A percentile compares a stretch with the other conserved stretches of the same genome.
phyloP scores from a whole-genome alignment of 2,329 filamentous ascomycete genomes.

The Tolypocladium pustulatum region DNA sequence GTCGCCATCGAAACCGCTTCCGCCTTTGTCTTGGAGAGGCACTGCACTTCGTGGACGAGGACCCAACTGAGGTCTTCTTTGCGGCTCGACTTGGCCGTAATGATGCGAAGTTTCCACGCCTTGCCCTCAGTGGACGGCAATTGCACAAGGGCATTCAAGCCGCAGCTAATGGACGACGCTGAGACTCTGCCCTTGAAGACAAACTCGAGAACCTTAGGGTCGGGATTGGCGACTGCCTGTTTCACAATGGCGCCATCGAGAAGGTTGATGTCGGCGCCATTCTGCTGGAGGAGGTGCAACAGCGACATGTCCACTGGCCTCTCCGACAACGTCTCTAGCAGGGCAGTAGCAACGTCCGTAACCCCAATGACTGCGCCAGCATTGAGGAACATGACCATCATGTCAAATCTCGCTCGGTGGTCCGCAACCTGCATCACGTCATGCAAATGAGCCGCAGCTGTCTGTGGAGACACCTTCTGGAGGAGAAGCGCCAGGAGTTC shows the following conservation, averaged over 20 bases:
- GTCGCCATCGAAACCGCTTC: constrained; percentile 30
- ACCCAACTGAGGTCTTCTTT: constrained; percentile 32
- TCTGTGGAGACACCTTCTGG: constrained; percentile 33
- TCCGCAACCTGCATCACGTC: constrained; percentile 36
- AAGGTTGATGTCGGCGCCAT: constrained; percentile 42
- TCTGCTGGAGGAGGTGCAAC: constrained; percentile 35
- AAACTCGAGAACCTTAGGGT: constrained; percentile 37
- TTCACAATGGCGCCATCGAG: constrained; percentile 31
- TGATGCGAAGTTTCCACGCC: constrained; percentile 35
- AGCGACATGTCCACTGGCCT: constrained; percentile 40
- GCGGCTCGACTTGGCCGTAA: constrained; percentile 32
- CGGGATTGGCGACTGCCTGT: constrained; percentile 29
- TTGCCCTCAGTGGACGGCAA: constrained; percentile 35
- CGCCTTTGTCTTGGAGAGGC: constrained; percentile 22
- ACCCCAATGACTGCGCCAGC: constrained; percentile 33
- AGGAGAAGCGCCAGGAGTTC: constrained; percentile 34
- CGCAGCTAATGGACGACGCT: constrained; percentile 29
- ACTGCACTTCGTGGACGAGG: constrained; percentile 40
- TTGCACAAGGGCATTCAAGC: constrained; percentile 30
- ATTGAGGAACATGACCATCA: constrained; percentile 34
- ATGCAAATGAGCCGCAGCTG: constrained; percentile 35
- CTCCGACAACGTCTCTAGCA: constrained; percentile 30
- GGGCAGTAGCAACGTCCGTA: constrained; percentile 29
- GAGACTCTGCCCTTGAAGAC: constrained; percentile 36
- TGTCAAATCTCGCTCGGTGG: constrained; percentile 30